Evolutionary conservation across 192 early-diverging fungal species (phyloP).

Genomic region (Gonapodya sp.): DNA sequence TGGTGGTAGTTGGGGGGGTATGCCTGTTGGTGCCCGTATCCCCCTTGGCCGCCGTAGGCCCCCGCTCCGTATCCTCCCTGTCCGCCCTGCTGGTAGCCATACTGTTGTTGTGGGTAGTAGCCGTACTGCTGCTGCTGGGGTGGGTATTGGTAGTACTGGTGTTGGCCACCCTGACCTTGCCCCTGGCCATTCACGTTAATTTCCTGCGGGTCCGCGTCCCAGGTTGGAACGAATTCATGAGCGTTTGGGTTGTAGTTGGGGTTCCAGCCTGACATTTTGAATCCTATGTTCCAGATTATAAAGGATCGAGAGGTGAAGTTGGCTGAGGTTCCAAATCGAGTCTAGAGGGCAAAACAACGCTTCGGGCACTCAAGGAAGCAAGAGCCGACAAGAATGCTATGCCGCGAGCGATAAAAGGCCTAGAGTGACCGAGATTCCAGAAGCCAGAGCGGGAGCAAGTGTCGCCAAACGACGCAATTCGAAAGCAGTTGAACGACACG

Average conservation of each 20-base stretch:
- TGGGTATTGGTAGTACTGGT: constrained; percentile 12
- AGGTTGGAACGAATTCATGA: not conserved
- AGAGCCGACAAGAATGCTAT: too few species aligned
- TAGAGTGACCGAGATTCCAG: too few species aligned
- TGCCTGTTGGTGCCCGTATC: constrained; percentile 19
- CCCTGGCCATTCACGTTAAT: not conserved
- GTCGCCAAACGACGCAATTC: too few species aligned
- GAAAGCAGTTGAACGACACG: too few species aligned
- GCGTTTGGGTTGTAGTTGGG: constrained; percentile 1
- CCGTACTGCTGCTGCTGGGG: constrained; percentile 10
- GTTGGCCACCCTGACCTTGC: constrained; percentile 11
- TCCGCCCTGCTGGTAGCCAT: constrained; percentile 12
- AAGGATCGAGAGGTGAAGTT: too few species aligned
- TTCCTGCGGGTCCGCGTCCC: not conserved
- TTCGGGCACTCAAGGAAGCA: too few species aligned
- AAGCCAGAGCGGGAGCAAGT: too few species aligned
- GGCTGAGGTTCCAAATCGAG: too few species aligned
- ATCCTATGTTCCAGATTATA: too few species aligned
- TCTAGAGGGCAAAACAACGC: too few species aligned
- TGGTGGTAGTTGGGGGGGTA: constrained; percentile 20
- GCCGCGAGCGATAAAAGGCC: too few species aligned
- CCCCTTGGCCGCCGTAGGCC: not conserved
- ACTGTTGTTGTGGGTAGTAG: constrained; percentile 13
- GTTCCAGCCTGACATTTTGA: not conserved
- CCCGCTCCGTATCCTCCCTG: constrained; percentile 19